Base-by-base conservation (phyloP, 371 early-diverging fungal species). In the Mucor piriformis region DNA sequence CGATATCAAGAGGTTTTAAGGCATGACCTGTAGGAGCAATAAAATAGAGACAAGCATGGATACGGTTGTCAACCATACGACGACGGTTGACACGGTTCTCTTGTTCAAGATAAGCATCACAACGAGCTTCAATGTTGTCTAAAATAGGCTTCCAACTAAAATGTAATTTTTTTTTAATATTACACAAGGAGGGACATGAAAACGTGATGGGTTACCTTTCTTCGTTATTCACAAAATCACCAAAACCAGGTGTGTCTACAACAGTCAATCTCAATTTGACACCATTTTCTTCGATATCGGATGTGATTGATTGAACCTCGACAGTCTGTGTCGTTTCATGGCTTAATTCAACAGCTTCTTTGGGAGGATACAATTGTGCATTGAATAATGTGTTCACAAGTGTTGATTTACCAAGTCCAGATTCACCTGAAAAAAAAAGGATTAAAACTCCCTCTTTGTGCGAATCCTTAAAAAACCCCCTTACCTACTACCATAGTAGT, bases 351-450 rank as follows among this genome's bases (percentile, higher is more conserved):
- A 87, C 85, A 63, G 85, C 77, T 64, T 95, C 92, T 69, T 87
- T 88, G 51, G 86, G 82, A 32, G 95, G 95, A 79, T 97, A 95
- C 27, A 99, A 77, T 51, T 88, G 81, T 32, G 94, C 89, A 77
- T 93, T 94, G 84, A 99, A 99, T 56, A 99, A 83, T 34, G 99
- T 97, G 88, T 98, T 99, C 66, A 99, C 91, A 20, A 99, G 83
- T n/a, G 99, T 99, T n/a, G 99, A 95, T 82, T 99, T 97, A 58
- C 99, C 99, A 50, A 99, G 87, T 50, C 99, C 99, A 52, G 96
- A 92, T 85, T 97, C 97, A 69, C 98, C 95, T 89, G 12, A 21
- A 40, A 3, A 21, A 16, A 25, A 0, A 11, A 12, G 27, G 25
- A 37, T 40, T 70, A 57, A 13, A 72, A 40, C 66, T 12, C 43